Evolutionary conservation across 148 eudicot species (phyloP).

Genomic region (Selenicereus undatus): DNA sequence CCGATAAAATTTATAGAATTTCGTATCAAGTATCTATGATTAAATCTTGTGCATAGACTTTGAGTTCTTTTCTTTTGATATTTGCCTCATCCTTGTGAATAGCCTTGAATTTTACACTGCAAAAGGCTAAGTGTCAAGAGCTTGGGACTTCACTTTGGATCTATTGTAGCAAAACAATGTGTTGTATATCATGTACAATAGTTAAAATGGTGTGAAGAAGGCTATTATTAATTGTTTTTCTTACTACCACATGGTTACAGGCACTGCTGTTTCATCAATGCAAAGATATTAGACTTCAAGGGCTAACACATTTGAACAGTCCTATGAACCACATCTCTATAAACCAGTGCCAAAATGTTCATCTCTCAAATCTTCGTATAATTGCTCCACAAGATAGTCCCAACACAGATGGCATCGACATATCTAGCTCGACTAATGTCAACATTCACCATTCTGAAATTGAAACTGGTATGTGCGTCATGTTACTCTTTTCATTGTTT

Average conservation of each 20-base stretch:
- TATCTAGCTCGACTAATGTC: slow-evolving; percentile 16
- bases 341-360: slow-evolving; percentile 18
- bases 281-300: slow-evolving; percentile 35
- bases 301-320: slow-evolving; percentile 43
- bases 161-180: too few relatives aligned
- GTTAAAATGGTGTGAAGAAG: too few relatives aligned
- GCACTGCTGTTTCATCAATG: slow-evolving; percentile 39
- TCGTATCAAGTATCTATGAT: too few relatives aligned
- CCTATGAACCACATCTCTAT: slow-evolving; percentile 44
- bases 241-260: slow-evolving; percentile 18
- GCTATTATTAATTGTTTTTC: too few relatives aligned
- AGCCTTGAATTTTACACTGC: too few relatives aligned
- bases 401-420: slow-evolving; percentile 45
- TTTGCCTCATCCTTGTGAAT: too few relatives aligned
- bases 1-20: neutral
- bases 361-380: slow-evolving; percentile 25
- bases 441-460: slow-evolving; percentile 18
- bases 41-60: too few relatives aligned
- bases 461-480: slow-evolving; percentile 27
- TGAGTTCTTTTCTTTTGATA: too few relatives aligned
- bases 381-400: slow-evolving; percentile 38
- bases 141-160: too few relatives aligned
- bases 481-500: neutral
- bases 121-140: too few relatives aligned
- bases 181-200: too few relatives aligned